These are phyloP conservation scores for Rosa rugosa DNA, from an alignment of 306 rosid genomes.

Conservation along the genomic window DNA sequence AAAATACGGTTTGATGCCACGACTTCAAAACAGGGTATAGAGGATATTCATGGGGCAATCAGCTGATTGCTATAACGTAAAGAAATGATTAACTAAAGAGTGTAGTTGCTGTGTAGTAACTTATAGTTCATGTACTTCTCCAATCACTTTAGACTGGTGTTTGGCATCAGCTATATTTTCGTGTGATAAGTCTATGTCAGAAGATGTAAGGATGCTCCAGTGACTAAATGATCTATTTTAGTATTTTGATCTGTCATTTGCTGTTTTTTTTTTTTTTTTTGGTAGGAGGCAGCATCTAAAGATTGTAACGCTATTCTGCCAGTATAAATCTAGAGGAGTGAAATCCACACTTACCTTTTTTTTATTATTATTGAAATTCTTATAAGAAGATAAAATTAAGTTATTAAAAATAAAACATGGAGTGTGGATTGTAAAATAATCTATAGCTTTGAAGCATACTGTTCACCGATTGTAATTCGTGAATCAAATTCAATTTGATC, in stretches of 20 bases:
- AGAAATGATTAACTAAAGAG: conserved; percentile 15
- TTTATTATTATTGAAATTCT: too few species aligned
- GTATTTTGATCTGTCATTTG: neutral
- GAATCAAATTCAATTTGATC: neutral
- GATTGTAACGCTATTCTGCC: neutral
- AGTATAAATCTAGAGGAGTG: neutral
- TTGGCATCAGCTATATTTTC: conserved; percentile 10
- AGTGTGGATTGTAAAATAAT: neutral
- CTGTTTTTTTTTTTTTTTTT: neutral
- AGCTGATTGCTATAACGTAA: conserved; percentile 29
- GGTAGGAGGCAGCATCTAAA: neutral
- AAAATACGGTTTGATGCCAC: neutral
- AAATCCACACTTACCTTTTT: too few species aligned
- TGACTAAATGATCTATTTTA: neutral
- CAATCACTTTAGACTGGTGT: neutral
- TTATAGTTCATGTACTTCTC: conserved; percentile 18
- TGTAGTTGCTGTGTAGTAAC: conserved; percentile 1
- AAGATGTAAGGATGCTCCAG: neutral
- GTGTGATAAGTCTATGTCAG: conserved; percentile 4
- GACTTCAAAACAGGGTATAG: neutral
- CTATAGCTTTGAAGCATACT: neutral
- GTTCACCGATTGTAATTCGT: neutral
- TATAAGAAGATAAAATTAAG: too few species aligned
- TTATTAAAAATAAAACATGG: too few species aligned
- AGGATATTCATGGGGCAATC: conserved; percentile 13